Conservation (phyloP, 495 filamentous ascomycete species). For the Aspergillus avenaceus region DNA sequence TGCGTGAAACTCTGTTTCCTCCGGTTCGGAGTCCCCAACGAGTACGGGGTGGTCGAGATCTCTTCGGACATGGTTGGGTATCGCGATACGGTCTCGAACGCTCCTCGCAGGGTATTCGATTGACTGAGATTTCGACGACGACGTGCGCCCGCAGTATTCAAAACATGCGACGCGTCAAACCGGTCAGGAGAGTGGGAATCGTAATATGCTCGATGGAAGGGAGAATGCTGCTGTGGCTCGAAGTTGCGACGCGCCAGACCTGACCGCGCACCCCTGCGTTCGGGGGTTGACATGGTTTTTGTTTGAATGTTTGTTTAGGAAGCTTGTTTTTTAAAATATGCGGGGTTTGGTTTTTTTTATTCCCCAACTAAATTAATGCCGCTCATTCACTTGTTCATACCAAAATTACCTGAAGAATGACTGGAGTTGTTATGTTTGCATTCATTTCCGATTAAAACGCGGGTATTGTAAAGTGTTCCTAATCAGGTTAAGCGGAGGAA, state of each 20-base stretch:
- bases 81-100: slow-evolving; percentile 28
- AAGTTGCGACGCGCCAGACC: slow-evolving; percentile 27
- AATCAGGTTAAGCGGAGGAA: slow-evolving; percentile 15
- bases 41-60: slow-evolving; percentile 8
- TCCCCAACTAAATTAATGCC: background rate
- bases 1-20: slow-evolving; percentile 7
- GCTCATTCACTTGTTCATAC: background rate
- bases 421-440: background rate
- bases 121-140: slow-evolving; percentile 28
- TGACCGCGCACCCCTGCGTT: slow-evolving; percentile 17
- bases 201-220: slow-evolving; percentile 31
- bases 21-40: slow-evolving; percentile 10
- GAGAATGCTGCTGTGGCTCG: slow-evolving; percentile 24
- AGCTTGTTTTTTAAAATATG: too few species aligned
- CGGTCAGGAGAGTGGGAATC: slow-evolving; percentile 24
- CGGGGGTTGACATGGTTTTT: slow-evolving; percentile 22
- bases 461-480: background rate
- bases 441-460: background rate
- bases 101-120: slow-evolving; percentile 35
- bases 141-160: slow-evolving; percentile 27
- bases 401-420: background rate
- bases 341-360: too few species aligned
- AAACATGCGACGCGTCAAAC: slow-evolving; percentile 25
- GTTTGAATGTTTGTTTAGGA: too few species aligned
- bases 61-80: slow-evolving; percentile 20